phyloP scores from a whole-genome alignment of 169 alveolate species.

The Plasmodium reichenowi region DNA sequence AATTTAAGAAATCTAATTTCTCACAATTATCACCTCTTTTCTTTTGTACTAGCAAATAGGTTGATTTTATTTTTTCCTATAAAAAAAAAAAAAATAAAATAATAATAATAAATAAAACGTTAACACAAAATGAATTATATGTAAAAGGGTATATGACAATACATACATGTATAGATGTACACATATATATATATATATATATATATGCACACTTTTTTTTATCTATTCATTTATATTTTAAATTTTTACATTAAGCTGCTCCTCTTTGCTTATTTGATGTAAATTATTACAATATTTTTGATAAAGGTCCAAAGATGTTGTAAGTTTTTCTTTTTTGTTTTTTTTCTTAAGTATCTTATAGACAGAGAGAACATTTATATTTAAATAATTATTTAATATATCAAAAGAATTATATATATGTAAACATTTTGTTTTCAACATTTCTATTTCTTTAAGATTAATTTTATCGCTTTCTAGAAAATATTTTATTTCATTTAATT shows the following conservation, averaged over 20 bases:
- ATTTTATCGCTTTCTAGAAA: conserved; percentile 76
- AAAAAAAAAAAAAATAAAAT: background rate
- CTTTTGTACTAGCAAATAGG: conserved; percentile 50
- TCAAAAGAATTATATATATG: conserved; percentile 88
- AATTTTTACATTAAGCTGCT: conserved; percentile 49
- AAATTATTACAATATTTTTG: conserved; percentile 80
- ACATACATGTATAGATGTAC: background rate
- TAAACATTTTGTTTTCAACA: conserved; percentile 82
- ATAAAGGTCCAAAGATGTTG: conserved; percentile 78
- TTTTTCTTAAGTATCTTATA: conserved; percentile 87
- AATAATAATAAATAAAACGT: background rate
- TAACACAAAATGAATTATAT: background rate
- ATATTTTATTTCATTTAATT: conserved; percentile 72
- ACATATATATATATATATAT: too few relatives aligned
- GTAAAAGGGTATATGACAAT: background rate
- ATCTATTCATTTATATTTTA: conserved; percentile 33
- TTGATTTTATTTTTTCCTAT: conserved; percentile 51
- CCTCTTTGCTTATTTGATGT: conserved; percentile 76
- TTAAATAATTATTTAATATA: conserved; percentile 85
- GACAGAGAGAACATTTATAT: conserved; percentile 87
- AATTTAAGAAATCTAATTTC: conserved; percentile 42
- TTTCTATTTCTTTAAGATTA: conserved; percentile 78
- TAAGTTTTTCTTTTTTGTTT: conserved; percentile 83
- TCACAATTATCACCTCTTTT: conserved; percentile 53
- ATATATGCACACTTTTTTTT: too few relatives aligned